Evolutionary conservation across 2,329 filamentous ascomycete genomes (phyloP).

Genomic region (Scleromitrula shiraiana): DNA sequence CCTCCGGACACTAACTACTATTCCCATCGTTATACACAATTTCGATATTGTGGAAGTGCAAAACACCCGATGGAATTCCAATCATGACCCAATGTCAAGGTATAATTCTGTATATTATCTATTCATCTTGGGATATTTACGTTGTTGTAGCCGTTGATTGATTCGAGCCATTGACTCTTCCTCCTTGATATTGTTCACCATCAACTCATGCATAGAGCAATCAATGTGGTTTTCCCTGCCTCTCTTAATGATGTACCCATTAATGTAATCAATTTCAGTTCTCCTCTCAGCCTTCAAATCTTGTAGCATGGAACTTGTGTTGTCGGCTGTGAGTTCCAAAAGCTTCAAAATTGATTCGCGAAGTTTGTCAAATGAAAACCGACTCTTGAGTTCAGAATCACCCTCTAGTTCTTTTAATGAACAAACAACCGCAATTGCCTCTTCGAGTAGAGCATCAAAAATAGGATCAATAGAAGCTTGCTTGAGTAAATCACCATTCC

Average conservation of each 20-base stretch:
- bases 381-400: neutral
- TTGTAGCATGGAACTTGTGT: conserved; percentile 56
- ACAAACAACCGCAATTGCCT: conserved; percentile 67
- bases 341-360: conserved; percentile 38
- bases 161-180: too few relatives aligned
- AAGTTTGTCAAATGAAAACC: neutral
- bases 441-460: conserved; percentile 49
- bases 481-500: conserved; percentile 69
- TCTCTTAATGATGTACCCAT: conserved; percentile 42
- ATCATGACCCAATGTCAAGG: too few relatives aligned
- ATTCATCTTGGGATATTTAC: too few relatives aligned
- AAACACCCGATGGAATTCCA: too few relatives aligned
- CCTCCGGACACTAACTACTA: too few relatives aligned
- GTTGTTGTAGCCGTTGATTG: too few relatives aligned
- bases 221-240: conserved; percentile 25
- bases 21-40: too few relatives aligned
- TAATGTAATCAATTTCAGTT: conserved; percentile 52
- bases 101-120: too few relatives aligned
- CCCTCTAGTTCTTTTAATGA: conserved; percentile 19
- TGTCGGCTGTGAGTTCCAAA: conserved; percentile 41
- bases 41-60: too few relatives aligned
- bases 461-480: conserved; percentile 33
- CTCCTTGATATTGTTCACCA: conserved; percentile 29
- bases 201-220: conserved; percentile 33
- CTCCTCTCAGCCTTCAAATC: conserved; percentile 37